phyloP scores from a whole-genome alignment of 768 basidiomycete genomes.

The Mycena polygramma region DNA sequence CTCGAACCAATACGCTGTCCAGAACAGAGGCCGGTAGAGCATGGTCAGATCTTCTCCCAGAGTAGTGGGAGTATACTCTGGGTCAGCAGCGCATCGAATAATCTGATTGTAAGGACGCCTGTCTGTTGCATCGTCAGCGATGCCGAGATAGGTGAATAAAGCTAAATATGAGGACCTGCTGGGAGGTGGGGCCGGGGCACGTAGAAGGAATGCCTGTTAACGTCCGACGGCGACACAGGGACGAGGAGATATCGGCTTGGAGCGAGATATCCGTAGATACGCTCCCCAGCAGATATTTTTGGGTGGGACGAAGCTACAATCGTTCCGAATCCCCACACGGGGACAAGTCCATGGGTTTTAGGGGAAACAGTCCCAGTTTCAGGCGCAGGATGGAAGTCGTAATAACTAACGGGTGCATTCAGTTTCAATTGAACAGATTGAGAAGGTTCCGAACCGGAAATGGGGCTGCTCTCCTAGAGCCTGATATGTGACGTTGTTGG shows the following conservation, averaged over 20 bases:
- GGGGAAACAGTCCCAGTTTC: slow-evolving; percentile 53
- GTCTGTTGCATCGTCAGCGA: slow-evolving; percentile 50
- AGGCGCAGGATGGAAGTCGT: slow-evolving; percentile 73
- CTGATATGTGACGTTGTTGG: slow-evolving; percentile 82
- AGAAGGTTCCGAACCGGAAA: slow-evolving; percentile 52
- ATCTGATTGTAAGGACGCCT: slow-evolving; percentile 79
- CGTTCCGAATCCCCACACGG: slow-evolving; percentile 82
- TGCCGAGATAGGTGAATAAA: neutral
- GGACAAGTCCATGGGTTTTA: slow-evolving; percentile 71
- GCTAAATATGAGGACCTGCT: slow-evolving; percentile 54
- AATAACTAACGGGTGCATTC: slow-evolving; percentile 61
- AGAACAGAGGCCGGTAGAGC: slow-evolving; percentile 81
- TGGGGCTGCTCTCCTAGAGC: slow-evolving; percentile 64
- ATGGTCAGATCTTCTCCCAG: slow-evolving; percentile 72
- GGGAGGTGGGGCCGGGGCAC: slow-evolving; percentile 75
- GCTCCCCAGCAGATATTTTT: slow-evolving; percentile 65
- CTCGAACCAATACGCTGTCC: slow-evolving; percentile 83
- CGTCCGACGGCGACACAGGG: slow-evolving; percentile 62
- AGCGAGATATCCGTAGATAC: slow-evolving; percentile 75
- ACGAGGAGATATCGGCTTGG: slow-evolving; percentile 70
- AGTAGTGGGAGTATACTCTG: slow-evolving; percentile 63
- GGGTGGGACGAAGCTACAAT: slow-evolving; percentile 63
- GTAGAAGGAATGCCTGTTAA: slow-evolving; percentile 68
- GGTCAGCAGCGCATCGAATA: slow-evolving; percentile 68
- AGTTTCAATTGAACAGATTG: neutral